A percentile compares a stretch with the other conserved stretches of the same genome.
These are phyloP conservation scores for Orbilia quercus DNA, from an alignment of 2,329 filamentous ascomycete genomes.

Conservation along the genomic window DNA sequence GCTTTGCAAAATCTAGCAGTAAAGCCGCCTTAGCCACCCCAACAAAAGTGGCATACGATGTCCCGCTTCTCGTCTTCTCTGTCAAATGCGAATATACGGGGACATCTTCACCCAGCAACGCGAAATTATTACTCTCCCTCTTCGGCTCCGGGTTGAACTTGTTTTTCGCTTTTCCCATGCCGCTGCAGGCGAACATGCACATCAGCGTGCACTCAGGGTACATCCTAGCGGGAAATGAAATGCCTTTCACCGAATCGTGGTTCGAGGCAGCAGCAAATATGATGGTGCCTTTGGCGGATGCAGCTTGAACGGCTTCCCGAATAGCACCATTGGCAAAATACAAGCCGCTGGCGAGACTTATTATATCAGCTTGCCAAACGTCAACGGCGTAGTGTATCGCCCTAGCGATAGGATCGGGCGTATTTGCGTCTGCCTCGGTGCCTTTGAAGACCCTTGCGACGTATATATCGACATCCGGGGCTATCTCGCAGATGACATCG, in stretches of 20 bases:
- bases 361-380: not conserved
- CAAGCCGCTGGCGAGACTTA: conserved; percentile 1
- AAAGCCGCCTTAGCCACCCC: not conserved
- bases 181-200: conserved; percentile 9
- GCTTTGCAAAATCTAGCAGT: conserved; percentile 4
- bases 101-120: conserved; percentile 8
- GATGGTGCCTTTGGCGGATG: not conserved
- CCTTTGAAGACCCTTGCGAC: too few species aligned
- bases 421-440: too few species aligned
- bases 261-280: conserved; percentile 1
- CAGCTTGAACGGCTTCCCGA: not conserved
- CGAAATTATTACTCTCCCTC: too few species aligned
- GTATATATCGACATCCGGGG: too few species aligned
- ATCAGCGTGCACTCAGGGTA: not conserved
- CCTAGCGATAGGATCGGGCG: too few species aligned
- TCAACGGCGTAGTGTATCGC: not conserved
- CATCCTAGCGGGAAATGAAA: not conserved
- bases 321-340: not conserved
- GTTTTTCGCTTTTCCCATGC: not conserved
- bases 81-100: too few species aligned
- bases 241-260: not conserved
- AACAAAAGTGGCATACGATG: conserved; percentile 3
- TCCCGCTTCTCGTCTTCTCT: not conserved
- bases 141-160: conserved; percentile 7
- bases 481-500: too few species aligned